Base-by-base conservation (phyloP, 139 green algal species). In the Eudorina sp. region DNA sequence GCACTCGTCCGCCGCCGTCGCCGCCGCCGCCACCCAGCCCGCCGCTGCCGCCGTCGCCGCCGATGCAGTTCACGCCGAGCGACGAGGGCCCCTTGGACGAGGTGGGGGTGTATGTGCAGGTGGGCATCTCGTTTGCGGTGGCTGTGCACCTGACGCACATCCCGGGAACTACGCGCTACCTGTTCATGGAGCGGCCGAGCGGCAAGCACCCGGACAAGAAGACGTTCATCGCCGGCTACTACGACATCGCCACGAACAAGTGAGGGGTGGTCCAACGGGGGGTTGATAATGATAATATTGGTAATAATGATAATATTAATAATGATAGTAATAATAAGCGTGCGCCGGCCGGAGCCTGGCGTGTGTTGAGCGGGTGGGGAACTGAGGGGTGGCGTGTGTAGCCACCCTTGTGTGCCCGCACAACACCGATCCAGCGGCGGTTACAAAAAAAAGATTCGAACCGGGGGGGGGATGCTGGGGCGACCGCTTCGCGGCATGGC, bases 191-290 rank as follows among this genome's bases (percentile, higher is more conserved):
- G 66, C 86, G 86, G 8, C 86, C 86, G 51, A 83, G 62, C 51
- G 90, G 90, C 62, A 90, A 91, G 46, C 90, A 93, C 83, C 90
- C 90, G 19, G 90, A 93, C 76, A n/a, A 51, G 1, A 81, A 55
- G n/a, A 55, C 48, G 2, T 48, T 64, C 41, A 93, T 93, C 34
- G 86, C 86, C 1, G 86, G 86, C 45, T 90, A 48, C 68, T 90
- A 53, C 27, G 86, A 90, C 29, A 46, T 84, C 11, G 68, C 58
- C 86, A 90, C 41, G 25, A 84, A 77, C 51, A 90, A 87, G 70
- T 90, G 82, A 40, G 82, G 43, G 16, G 9, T 25, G 55, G 55
- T n/a, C n/a, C n/a, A n/a, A n/a, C n/a, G n/a, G n/a, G n/a, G n/a
- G n/a, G n/a, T n/a, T n/a, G n/a, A n/a, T n/a, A n/a, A n/a, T n/a